Percentiles rank a stretch among this genome's conserved stretches.
phyloP scores from a whole-genome alignment of 352 stramenopile species.

The Globisporangium ultimum region DNA sequence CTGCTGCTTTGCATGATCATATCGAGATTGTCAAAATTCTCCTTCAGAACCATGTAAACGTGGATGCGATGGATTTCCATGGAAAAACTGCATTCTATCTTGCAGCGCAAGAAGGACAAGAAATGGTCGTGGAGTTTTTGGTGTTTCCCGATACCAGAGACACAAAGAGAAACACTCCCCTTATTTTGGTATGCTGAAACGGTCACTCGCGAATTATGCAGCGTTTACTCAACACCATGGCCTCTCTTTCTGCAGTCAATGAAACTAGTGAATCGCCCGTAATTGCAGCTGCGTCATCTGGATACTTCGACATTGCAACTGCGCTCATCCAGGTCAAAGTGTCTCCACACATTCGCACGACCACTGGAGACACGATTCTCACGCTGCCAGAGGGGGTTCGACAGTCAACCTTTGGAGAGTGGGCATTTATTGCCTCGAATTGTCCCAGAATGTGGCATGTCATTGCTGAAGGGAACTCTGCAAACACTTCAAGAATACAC shows the following conservation, averaged over 20 bases:
- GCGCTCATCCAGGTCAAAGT: neutral
- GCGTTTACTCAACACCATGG: neutral
- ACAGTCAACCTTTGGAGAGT: neutral
- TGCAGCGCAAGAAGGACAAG: too few relatives aligned
- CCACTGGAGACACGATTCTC: neutral
- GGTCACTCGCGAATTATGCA: neutral
- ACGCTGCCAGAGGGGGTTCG: neutral
- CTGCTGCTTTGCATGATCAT: too few relatives aligned
- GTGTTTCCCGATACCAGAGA: too few relatives aligned
- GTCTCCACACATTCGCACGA: neutral
- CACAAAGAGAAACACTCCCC: neutral
- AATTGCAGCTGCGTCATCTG: neutral
- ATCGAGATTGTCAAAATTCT: too few relatives aligned
- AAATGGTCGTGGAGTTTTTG: too few relatives aligned
- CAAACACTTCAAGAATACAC: neutral
- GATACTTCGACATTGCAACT: neutral
- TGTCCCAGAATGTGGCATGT: neutral
- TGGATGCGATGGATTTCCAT: too few relatives aligned
- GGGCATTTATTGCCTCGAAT: neutral
- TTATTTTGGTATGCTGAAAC: neutral
- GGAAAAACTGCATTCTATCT: too few relatives aligned
- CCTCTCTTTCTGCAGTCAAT: neutral
- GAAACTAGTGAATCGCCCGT: neutral
- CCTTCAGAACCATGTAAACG: too few relatives aligned
- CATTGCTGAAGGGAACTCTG: neutral